Evolutionary conservation across 2,329 filamentous ascomycete genomes (phyloP).

Genomic region (Aureobasidium sp.): DNA sequence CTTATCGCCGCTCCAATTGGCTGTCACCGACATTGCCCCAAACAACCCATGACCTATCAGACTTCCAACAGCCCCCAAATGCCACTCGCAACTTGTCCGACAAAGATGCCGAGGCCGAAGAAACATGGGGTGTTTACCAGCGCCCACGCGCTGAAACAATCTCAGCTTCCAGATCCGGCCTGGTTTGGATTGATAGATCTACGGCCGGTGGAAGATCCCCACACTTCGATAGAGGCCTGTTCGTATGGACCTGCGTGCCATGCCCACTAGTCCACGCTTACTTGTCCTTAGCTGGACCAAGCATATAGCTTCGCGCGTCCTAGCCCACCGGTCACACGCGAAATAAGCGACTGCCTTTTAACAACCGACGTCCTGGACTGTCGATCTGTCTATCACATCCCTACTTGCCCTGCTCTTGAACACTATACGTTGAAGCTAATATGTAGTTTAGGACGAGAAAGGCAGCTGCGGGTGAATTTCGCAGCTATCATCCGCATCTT

Average conservation of each 20-base stretch:
- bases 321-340: background rate
- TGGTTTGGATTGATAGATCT: constrained; percentile 5
- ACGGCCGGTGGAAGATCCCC: constrained; percentile 5
- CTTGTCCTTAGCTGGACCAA: background rate
- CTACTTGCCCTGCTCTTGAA: background rate
- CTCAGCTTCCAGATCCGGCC: background rate
- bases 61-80: background rate
- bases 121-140: background rate
- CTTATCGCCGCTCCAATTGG: background rate
- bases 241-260: constrained; percentile 7
- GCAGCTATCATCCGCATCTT: background rate
- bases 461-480: constrained; percentile 8
- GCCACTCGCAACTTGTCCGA: background rate
- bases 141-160: constrained; percentile 4
- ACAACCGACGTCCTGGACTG: constrained; percentile 4
- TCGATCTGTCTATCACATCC: constrained; percentile 6
- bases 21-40: background rate
- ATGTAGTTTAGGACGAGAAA: constrained; percentile 6
- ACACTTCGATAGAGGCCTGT: background rate
- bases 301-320: background rate
- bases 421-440: constrained; percentile 4
- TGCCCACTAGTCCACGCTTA: background rate
- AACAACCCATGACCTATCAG: background rate
- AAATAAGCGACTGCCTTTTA: background rate
- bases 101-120: constrained; percentile 1